These are phyloP conservation scores for Aaosphaeria pasadenensis DNA, from an alignment of 2,329 filamentous ascomycete species.

Conservation along the genomic window DNA sequence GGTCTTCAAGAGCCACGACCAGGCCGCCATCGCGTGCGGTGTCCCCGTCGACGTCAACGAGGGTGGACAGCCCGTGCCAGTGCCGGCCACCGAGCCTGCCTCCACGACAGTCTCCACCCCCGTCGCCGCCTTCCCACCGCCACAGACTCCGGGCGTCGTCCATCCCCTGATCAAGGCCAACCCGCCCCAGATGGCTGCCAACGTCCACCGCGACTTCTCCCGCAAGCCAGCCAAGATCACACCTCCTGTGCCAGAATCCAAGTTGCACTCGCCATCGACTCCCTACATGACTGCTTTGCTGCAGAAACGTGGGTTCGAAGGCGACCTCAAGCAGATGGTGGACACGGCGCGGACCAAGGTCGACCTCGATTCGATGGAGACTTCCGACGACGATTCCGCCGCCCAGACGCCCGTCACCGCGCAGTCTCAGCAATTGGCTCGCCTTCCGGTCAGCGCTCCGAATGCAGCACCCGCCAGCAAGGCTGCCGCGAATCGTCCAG, in stretches of 20 bases:
- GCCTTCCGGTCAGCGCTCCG: conserved; percentile 26
- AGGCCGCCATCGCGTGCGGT: conserved; percentile 84
- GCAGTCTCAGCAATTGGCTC: conserved; percentile 28
- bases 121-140: conserved; percentile 25
- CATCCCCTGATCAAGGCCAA: conserved; percentile 31
- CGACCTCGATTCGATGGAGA: conserved; percentile 33
- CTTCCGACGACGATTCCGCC: conserved; percentile 33
- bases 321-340: conserved; percentile 36
- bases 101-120: conserved; percentile 24
- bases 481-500: conserved; percentile 24
- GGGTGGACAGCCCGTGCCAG: conserved; percentile 17
- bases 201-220: conserved; percentile 29
- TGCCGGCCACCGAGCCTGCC: conserved; percentile 30
- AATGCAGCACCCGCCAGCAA: conserved; percentile 24
- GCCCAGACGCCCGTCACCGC: conserved; percentile 25
- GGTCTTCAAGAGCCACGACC: conserved; percentile 94
- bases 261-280: conserved; percentile 38
- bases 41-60: conserved; percentile 74
- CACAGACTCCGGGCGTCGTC: conserved; percentile 29
- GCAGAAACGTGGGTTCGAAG: conserved; percentile 41
- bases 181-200: conserved; percentile 23
- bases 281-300: conserved; percentile 42
- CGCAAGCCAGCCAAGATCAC: conserved; percentile 11
- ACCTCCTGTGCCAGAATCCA: conserved; percentile 9
- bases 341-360: conserved; percentile 35